Base-by-base conservation (phyloP, 106 monocot genomes). In the Cymbidium sinense region DNA sequence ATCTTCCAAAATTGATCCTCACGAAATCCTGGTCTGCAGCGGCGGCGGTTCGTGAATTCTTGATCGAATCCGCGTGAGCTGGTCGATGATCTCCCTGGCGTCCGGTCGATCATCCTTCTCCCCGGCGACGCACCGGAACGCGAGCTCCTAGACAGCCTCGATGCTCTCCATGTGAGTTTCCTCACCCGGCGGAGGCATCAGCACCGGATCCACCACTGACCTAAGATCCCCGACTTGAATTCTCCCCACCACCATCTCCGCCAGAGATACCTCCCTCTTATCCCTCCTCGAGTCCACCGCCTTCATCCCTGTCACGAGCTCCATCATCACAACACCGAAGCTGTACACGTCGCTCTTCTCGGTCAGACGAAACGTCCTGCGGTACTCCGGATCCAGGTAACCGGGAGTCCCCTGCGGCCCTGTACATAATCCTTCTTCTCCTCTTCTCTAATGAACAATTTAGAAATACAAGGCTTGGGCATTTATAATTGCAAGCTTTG, bases 291-390 rank as follows among this genome's bases (percentile, higher is more conserved):
- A 88, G 77, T 89, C 89, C 64, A 89, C 91, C 8, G 89, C 79
- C 87, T 69, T 85, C 83, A 81, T 81, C 64, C 98, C 98, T 18
- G 94, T 98, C 64, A 98, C 94, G 3, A 98, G 81, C 86, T 98
- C 98, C 73, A 94, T 81, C 30, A 92, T 76, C 64, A 90, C 75
- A 70, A 94, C 92, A 0, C 98, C 98, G 61, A 82, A 94, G 10
- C 88, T 88, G 64, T 94, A 94, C 25, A 98, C 88, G 39, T 98
- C 98, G 64, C 94, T 90, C 77, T 94, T 94, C 83, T 98, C 98
- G 64, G 92, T 33, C 13, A 47, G 13, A 47, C 47, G 47, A 13
- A 47, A 47, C 47, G 47, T 47, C 15, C 47, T 47, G 13, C 13
- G 47, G 47, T 47, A 47, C 47, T 47, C 47, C 47, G 47, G 47